Evolutionary conservation across 1,284 basidiomycete species (phyloP).

Genomic region (Leccinum fallax): DNA sequence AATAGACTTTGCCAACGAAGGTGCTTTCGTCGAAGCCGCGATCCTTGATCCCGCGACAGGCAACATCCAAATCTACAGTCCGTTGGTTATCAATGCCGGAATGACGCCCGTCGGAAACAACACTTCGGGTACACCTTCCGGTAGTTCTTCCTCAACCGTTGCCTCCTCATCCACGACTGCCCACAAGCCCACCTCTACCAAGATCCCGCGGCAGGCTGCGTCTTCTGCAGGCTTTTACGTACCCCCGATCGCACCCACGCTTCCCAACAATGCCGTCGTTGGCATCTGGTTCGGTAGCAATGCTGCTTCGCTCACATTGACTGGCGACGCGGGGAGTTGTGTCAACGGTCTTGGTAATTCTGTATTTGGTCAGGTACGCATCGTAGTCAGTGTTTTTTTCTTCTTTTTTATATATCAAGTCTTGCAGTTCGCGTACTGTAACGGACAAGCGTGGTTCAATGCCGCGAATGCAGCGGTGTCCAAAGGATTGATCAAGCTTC

Average conservation of each 20-base stretch:
- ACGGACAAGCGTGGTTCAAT: conserved; percentile 25
- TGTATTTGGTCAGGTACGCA: conserved; percentile 26
- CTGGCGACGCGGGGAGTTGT: conserved; percentile 22
- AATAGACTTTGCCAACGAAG: conserved; percentile 30
- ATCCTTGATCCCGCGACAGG: conserved; percentile 33
- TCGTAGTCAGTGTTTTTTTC: neutral
- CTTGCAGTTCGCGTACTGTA: conserved; percentile 26
- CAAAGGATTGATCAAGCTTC: conserved; percentile 20
- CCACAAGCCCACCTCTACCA: neutral
- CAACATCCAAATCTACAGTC: conserved; percentile 28
- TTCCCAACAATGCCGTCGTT: conserved; percentile 27
- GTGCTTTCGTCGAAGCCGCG: conserved; percentile 27
- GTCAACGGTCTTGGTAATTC: conserved; percentile 27
- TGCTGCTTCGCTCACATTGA: conserved; percentile 23
- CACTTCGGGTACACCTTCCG: neutral
- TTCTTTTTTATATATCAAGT: neutral
- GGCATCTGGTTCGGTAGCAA: conserved; percentile 34
- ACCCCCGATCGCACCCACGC: conserved; percentile 25
- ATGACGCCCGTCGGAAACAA: conserved; percentile 21
- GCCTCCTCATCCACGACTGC: neutral
- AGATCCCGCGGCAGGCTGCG: conserved; percentile 12
- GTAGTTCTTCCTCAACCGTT: neutral
- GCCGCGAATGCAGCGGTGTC: conserved; percentile 23
- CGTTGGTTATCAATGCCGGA: conserved; percentile 31
- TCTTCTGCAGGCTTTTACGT: conserved; percentile 21